Conservation (phyloP, 495 filamentous ascomycete genomes). For the Neurospora discreta region DNA sequence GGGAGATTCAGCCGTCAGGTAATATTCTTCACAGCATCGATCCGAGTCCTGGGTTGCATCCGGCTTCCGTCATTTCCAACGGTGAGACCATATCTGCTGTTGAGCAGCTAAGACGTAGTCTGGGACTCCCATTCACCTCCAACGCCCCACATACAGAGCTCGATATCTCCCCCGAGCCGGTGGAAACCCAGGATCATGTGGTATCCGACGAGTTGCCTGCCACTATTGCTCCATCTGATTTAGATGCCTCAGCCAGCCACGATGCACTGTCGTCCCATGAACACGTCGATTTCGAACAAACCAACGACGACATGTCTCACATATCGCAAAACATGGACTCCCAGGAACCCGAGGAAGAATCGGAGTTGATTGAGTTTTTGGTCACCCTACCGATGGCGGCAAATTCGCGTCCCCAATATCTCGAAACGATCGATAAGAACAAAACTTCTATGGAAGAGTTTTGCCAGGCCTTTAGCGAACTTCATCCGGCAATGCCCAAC, state of each 20-base stretch:
- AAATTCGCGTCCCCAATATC: constrained; percentile 26
- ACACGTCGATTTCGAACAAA: background rate
- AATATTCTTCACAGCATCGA: constrained; percentile 1
- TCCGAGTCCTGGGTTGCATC: background rate
- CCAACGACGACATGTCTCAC: background rate
- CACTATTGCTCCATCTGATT: constrained; percentile 28
- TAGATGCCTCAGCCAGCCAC: constrained; percentile 24
- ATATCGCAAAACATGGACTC: background rate
- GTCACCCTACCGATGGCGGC: constrained; percentile 33
- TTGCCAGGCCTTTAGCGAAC: constrained; percentile 16
- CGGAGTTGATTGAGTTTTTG: constrained; percentile 14
- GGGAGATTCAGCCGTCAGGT: background rate
- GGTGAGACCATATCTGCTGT: constrained; percentile 6
- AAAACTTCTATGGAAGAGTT: constrained; percentile 24
- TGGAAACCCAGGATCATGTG: background rate
- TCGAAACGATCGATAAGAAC: constrained; percentile 26
- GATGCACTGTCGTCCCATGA: constrained; percentile 9
- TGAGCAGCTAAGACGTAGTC: background rate
- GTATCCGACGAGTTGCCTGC: constrained; percentile 7
- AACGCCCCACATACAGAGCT: background rate
- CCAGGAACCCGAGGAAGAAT: constrained; percentile 5
- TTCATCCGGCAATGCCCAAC: constrained; percentile 13
- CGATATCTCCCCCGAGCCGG: background rate
- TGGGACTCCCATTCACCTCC: background rate
- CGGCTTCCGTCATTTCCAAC: background rate